Percentiles rank a stretch among this genome's conserved stretches.
Conservation (phyloP, 2,329 filamentous ascomycete genomes). For the Fusarium fujikuroi region DNA sequence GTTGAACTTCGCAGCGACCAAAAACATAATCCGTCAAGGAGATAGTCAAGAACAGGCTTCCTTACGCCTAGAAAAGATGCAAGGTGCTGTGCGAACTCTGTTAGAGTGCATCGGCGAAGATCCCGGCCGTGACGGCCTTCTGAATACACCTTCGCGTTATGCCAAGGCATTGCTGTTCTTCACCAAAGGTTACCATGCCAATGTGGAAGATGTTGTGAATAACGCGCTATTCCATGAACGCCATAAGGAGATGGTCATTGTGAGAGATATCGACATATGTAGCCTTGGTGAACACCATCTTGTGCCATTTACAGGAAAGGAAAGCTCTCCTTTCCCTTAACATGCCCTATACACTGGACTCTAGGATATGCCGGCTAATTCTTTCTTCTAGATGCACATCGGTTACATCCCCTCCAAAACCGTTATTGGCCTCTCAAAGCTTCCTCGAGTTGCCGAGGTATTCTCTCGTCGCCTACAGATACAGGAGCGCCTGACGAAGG, state of each 20-base stretch:
- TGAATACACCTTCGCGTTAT: slow-evolving; percentile 83
- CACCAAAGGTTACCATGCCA: slow-evolving; percentile 96
- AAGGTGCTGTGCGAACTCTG: slow-evolving; percentile 70
- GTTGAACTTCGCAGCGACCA: not conserved
- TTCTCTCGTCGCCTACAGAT: slow-evolving; percentile 93
- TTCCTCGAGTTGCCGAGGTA: slow-evolving; percentile 96
- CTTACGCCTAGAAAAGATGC: slow-evolving; percentile 65
- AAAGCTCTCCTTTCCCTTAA: slow-evolving; percentile 49
- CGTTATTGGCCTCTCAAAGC: slow-evolving; percentile 94
- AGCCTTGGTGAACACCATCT: slow-evolving; percentile 92
- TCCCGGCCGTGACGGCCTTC: slow-evolving; percentile 70
- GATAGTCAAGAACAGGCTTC: slow-evolving; percentile 58
- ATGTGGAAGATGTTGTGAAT: slow-evolving; percentile 90
- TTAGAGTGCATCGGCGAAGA: slow-evolving; percentile 76
- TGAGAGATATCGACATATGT: slow-evolving; percentile 93
- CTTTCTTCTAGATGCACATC: slow-evolving; percentile 84
- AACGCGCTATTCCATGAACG: slow-evolving; percentile 94
- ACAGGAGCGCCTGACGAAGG: slow-evolving; percentile 94
- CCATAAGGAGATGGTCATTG: slow-evolving; percentile 95
- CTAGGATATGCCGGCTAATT: not conserved
- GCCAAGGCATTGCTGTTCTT: slow-evolving; percentile 96
- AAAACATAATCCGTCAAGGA: slow-evolving; percentile 70
- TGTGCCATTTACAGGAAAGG: slow-evolving; percentile 95
- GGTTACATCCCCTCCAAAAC: slow-evolving; percentile 93
- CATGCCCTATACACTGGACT: not conserved